Evolutionary conservation across 208 protist species (phyloP), one percentile per base, ranked within the genome.

Genomic region (Wallacemonas sp.): DNA sequence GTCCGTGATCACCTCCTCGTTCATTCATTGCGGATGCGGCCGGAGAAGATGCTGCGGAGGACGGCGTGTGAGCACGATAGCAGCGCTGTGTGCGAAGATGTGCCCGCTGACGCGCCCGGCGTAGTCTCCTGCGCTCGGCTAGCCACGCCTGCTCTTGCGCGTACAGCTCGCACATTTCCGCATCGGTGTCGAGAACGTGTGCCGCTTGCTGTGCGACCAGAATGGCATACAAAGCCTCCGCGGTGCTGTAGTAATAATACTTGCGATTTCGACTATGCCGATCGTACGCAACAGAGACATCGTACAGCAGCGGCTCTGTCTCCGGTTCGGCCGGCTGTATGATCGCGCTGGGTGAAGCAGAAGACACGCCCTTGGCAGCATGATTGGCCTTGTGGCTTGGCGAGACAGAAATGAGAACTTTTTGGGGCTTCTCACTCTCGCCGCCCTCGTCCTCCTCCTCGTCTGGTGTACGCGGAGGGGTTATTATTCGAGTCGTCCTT

Each of bases 141-240:
- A 62, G 47, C 82, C 82, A 89, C 17, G 34, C 59, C 22, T 27
- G 41, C 58, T 89, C 82, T 22, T 72, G 68, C 15, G 68, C 67
- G 58, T 89, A 81, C 11, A 85, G 31, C 5, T 53, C 46, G 28
- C 69, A 77, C 75, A 89, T 85, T 28, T 89, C 76, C 11, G 69
- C 70, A 54, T 89, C 86, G n/a, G 76, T 89, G 36, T 83, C 77
- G 1, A 82, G 69, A 0, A 85, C 51, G 33, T 70, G 70, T n/a
- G 22, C 51, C 22, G 45, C 62, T 26, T 56, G 53, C 4, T 53
- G 21, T 17, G 27, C 56, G 12, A 79, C 61, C 6, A 80, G 47
- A 33, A 66, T 27, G 33, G 24, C 21, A 44, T 75, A 80, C 24
- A 80, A 51, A 11, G 67, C 60, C 14, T 67, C 60, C 2, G 30